Conservation (phyloP, 1,284 basidiomycete species). For the Sporisorium graminicola region DNA sequence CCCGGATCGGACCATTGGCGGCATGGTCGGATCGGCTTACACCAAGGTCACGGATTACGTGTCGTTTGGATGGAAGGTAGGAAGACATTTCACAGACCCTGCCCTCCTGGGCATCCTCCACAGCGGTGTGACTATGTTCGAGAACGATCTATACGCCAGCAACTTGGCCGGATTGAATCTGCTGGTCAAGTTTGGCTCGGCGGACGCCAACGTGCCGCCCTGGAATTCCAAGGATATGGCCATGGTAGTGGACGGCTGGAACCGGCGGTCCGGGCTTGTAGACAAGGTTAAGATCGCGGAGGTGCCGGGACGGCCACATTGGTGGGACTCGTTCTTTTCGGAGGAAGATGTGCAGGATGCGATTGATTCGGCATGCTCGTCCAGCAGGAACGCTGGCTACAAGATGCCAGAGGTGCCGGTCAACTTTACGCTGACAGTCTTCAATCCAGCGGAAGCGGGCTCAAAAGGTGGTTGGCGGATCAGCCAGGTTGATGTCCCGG, state of each 20-base stretch:
- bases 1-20: conserved; percentile 80
- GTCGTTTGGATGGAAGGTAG: conserved; percentile 76
- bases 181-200: conserved; percentile 81
- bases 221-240: conserved; percentile 81
- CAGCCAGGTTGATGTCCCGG: conserved; percentile 74
- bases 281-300: conserved; percentile 73
- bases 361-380: conserved; percentile 20
- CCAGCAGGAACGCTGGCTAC: conserved; percentile 22
- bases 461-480: conserved; percentile 78
- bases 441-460: conserved; percentile 77
- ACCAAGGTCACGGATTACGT: conserved; percentile 81
- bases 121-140: conserved; percentile 80
- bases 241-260: conserved; percentile 75
- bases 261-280: conserved; percentile 44
- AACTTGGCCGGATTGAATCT: conserved; percentile 79
- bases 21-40: conserved; percentile 38
- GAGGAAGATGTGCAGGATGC: conserved; percentile 75
- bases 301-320: conserved; percentile 77
- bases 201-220: conserved; percentile 82
- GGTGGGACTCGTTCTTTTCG: conserved; percentile 77
- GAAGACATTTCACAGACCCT: conserved; percentile 81
- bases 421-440: conserved; percentile 78
- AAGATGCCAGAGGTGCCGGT: conserved; percentile 28
- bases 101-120: conserved; percentile 78
- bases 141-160: conserved; percentile 85